These are phyloP conservation scores for Pelagomonas calceolata DNA, from an alignment of 108 stramenopile genomes.

Conservation along the genomic window DNA sequence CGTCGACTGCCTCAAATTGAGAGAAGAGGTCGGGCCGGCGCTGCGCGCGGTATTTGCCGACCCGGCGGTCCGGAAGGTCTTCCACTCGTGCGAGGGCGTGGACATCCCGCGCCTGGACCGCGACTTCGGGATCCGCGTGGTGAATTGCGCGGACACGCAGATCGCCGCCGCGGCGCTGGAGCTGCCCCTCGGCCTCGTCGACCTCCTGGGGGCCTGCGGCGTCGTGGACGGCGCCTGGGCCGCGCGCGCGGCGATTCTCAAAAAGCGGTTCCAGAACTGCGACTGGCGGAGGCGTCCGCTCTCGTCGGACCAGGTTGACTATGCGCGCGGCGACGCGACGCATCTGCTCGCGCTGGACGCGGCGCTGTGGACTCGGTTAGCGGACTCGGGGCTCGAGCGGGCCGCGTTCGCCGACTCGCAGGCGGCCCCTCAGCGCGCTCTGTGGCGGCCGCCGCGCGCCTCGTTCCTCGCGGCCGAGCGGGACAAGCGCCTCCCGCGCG, in stretches of 20 bases:
- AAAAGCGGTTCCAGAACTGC: constrained; percentile 62
- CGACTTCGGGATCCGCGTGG: constrained; percentile 80
- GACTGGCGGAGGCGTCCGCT: constrained; percentile 85
- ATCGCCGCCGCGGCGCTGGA: constrained; percentile 47
- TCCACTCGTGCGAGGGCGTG: constrained; percentile 71
- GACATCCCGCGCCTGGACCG: constrained; percentile 76
- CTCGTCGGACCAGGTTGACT: constrained; percentile 61
- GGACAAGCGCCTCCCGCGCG: too few species aligned
- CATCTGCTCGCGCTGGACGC: constrained; percentile 45
- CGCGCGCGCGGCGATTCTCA: constrained; percentile 45
- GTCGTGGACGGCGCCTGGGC: constrained; percentile 36
- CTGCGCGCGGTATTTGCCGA: constrained; percentile 67
- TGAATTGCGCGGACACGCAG: constrained; percentile 86
- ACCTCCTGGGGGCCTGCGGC: constrained; percentile 53
- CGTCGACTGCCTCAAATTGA: constrained; percentile 65
- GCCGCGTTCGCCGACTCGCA: too few species aligned
- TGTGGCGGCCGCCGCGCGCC: too few species aligned
- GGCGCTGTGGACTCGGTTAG: too few species aligned
- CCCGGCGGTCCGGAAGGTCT: constrained; percentile 75
- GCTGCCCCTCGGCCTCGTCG: constrained; percentile 29
- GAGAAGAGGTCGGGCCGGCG: constrained; percentile 41
- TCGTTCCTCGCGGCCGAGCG: too few species aligned
- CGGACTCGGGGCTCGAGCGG: too few species aligned
- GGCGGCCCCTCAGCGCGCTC: too few species aligned
- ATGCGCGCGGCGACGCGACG: constrained; percentile 68